Evolutionary conservation across 108 stramenopile genomes (phyloP), one percentile per base, ranked within the genome.

Genomic region (Nannochloropsis salina): DNA sequence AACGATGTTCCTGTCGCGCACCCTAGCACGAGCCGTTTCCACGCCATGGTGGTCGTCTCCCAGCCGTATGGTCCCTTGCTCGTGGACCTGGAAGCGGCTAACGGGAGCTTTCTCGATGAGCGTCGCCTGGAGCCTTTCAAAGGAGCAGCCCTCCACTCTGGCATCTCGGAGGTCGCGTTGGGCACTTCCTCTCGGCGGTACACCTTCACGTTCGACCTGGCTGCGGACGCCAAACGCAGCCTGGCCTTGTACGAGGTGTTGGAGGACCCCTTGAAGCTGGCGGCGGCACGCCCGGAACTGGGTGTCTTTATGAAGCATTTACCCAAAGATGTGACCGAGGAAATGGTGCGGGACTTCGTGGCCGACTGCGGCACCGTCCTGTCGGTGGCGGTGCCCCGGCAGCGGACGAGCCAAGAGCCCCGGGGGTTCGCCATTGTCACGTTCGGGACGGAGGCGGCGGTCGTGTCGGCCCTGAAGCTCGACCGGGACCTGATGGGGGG

Each of bases 1-100:
- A 88, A 88, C 42, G 88, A 88, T 31, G 85, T 88, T 44, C 81
- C 85, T 40, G 85, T 88, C 84, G 82, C 80, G 9, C 88, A 88
- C 85, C 88, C 88, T 21, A 85, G 84, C 1, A 82, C 82, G 10
- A 84, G 84, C 80, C 88, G 88, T 15, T 80, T 42, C 45, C 88
- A 88, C 51, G 88, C 88, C 6, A 84, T 88, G 31, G 21, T 88
- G 9, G 84, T 88, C 41, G 85, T 85, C 6, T 81, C 83, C 44
- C n/a, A 10, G 21, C 80, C 44, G 0, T 83, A 83, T 22, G 87
- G 83, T 42, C 82, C 40, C 43, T 22, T 83, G 18, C 85, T 88
- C 10, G 45, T 88, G 31, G 88, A 88, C 42, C 84, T 88, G 42
- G 88, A 82, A 18, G 85, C 88, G 9, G 74, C 88, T 82, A 88